These are phyloP conservation scores for Anthoceros angustus DNA, from an alignment of 225 moss, liverwort and hornwort species.

Conservation along the genomic window DNA sequence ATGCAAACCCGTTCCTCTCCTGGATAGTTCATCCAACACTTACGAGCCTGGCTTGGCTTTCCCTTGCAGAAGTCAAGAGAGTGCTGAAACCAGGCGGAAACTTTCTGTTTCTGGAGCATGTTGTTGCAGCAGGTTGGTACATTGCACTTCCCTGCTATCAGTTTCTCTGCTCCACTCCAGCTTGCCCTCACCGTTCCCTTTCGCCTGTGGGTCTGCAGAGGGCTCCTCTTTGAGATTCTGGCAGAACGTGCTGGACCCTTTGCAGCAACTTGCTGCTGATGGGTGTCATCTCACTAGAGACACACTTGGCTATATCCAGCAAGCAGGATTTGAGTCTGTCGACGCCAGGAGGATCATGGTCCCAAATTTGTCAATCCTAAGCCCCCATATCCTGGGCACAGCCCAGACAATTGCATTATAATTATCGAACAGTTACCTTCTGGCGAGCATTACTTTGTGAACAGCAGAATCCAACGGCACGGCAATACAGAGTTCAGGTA, in stretches of 20 bases:
- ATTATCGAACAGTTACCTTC: too few species aligned
- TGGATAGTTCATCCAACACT: neutral
- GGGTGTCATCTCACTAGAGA: constrained; percentile 61
- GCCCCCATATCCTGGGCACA: constrained; percentile 50
- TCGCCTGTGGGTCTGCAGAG: constrained; percentile 20
- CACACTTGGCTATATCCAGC: constrained; percentile 38
- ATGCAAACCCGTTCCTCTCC: neutral
- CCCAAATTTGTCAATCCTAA: constrained; percentile 23
- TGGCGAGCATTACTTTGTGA: too few species aligned
- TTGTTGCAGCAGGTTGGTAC: constrained; percentile 49
- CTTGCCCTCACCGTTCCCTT: neutral
- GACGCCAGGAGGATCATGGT: constrained; percentile 30
- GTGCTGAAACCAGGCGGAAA: constrained; percentile 61
- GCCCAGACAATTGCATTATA: constrained; percentile 9
- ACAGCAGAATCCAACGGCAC: too few species aligned
- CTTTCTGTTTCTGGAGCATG: constrained; percentile 70
- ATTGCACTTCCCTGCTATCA: neutral
- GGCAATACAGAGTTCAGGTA: too few species aligned
- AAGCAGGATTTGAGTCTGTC: constrained; percentile 36
- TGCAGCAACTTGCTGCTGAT: constrained; percentile 62
- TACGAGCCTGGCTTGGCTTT: too few species aligned
- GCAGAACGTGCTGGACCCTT: constrained; percentile 52
- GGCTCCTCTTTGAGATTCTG: constrained; percentile 46
- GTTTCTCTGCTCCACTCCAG: neutral
- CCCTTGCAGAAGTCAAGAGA: constrained; percentile 52